Evolutionary conservation across 352 stramenopile species (phyloP), one percentile per base, ranked within the genome.

Genomic region (Phytophthora cryptogea): DNA sequence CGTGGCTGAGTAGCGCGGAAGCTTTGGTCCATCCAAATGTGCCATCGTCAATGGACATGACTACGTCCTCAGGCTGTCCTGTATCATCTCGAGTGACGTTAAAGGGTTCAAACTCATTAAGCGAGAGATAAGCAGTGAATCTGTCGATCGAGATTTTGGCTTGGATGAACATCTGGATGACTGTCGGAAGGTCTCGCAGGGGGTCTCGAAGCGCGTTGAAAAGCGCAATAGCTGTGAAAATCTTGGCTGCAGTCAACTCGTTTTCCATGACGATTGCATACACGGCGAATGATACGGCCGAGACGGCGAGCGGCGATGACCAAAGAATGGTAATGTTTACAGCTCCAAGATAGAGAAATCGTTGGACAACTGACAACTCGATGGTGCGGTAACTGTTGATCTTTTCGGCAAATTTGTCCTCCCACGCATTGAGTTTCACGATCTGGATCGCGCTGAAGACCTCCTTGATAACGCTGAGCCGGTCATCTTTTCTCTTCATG

Each of bases 381-480:
- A 92, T 83, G 11, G 74, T 55, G 23, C 92, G 76, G 14, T 89
- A 33, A 8, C 61, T 40, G 37, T 62, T 49, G 27, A 98, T 86
- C 63, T 95, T 83, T 7, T 88, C 85, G 10, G 72, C 61, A 67
- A 97, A 97, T n/a, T 89, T 83, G 30, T 51, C 36, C 54, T 98
- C 93, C 89, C 89, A 98, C 1, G 81, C 86, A 54, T 98, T 97
- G 0, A 99, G 66, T 66, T 99, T 99, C 62, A 99, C 90, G 41
- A 98, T 86, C 68, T 98, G 93, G 54, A 98, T 98, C 13, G 90
- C 83, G 23, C 74, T 73, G 27, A 98, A 79, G 0, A 96, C 81
- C 65, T 99, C 95, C 56, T 92, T 97, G 40, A 96, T 92, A 0
- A 90, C 30, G 55, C 97, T 92, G 36, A 98, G 81, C 9, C 96